phyloP scores from a whole-genome alignment of 768 basidiomycete species.

The Symmetrospora coprosmae region DNA sequence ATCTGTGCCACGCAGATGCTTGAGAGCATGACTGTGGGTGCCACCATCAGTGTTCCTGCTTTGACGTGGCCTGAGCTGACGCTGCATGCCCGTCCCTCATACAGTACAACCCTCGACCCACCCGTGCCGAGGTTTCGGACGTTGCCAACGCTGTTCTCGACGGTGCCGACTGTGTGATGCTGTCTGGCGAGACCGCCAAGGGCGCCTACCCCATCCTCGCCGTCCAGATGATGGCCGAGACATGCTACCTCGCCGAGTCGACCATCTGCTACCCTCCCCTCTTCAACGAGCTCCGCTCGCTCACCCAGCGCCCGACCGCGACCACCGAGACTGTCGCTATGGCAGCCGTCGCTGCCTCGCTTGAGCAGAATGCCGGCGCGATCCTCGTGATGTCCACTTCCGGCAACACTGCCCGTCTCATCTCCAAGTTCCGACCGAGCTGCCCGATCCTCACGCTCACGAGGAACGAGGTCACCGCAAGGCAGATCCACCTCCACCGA shows the following conservation, averaged over 20 bases:
- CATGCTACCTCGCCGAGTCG: slow-evolving; percentile 86
- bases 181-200: slow-evolving; percentile 98
- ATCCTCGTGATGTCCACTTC: slow-evolving; percentile 93
- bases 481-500: slow-evolving; percentile 91
- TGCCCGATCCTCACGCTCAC: slow-evolving; percentile 95
- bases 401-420: slow-evolving; percentile 83
- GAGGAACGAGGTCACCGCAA: slow-evolving; percentile 83
- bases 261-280: slow-evolving; percentile 89
- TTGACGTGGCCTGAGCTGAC: not conserved
- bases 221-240: slow-evolving; percentile 99
- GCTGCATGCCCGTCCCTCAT: slow-evolving; percentile 18
- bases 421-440: slow-evolving; percentile 88
- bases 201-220: slow-evolving; percentile 68
- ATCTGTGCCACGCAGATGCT: slow-evolving; percentile 99
- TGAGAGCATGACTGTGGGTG: slow-evolving; percentile 43
- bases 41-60: not conserved
- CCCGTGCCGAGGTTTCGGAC: slow-evolving; percentile 96
- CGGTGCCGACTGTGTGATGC: slow-evolving; percentile 98
- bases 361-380: slow-evolving; percentile 85
- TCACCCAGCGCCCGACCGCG: slow-evolving; percentile 73
- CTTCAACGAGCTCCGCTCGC: slow-evolving; percentile 58
- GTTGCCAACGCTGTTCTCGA: slow-evolving; percentile 98
- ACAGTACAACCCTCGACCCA: slow-evolving; percentile 84
- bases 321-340: slow-evolving; percentile 93
- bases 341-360: slow-evolving; percentile 85